Evolutionary conservation across 2,329 filamentous ascomycete genomes (phyloP).

Genomic region (Ramularia endophylla): DNA sequence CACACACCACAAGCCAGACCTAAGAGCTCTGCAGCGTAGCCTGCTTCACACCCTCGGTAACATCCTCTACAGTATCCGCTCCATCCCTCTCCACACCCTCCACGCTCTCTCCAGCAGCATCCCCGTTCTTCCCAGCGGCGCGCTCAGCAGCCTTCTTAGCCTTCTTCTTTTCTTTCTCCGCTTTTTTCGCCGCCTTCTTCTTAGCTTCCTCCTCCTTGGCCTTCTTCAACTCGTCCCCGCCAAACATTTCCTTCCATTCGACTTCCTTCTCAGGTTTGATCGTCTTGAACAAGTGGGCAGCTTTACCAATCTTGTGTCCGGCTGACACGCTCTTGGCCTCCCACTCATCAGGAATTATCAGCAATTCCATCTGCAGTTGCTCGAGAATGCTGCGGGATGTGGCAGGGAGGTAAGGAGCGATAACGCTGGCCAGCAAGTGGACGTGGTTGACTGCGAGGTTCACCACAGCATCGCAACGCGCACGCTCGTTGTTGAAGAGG

Average conservation of each 20-base stretch:
- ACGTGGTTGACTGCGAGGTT: slow-evolving; percentile 79
- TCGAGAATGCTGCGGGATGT: slow-evolving; percentile 67
- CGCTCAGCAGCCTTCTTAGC: slow-evolving; percentile 58
- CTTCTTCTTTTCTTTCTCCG: slow-evolving; percentile 62
- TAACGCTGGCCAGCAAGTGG: slow-evolving; percentile 70
- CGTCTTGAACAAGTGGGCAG: slow-evolving; percentile 72
- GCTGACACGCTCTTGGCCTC: slow-evolving; percentile 53
- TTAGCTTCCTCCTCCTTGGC: slow-evolving; percentile 63
- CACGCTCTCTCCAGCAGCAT: slow-evolving; percentile 57
- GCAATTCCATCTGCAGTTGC: slow-evolving; percentile 56
- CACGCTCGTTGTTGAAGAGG: slow-evolving; percentile 54
- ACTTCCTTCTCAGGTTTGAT: slow-evolving; percentile 77
- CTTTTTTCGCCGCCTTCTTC: slow-evolving; percentile 51
- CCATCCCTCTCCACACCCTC: slow-evolving; percentile 73
- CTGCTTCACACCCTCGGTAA: slow-evolving; percentile 41
- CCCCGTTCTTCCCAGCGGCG: slow-evolving; percentile 38
- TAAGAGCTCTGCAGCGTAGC: slow-evolving; percentile 38
- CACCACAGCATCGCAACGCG: slow-evolving; percentile 57
- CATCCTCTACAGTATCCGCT: slow-evolving; percentile 39
- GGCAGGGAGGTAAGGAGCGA: slow-evolving; percentile 80
- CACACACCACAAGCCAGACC: background rate
- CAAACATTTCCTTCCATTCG: slow-evolving; percentile 74
- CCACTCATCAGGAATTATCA: slow-evolving; percentile 52
- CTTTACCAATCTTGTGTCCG: slow-evolving; percentile 75
- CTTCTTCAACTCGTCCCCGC: slow-evolving; percentile 60